A percentile compares a stretch with the other conserved stretches of the same genome.
These are phyloP conservation scores for Starmerella bombi DNA, from an alignment of 805 yeast genomes.

Conservation along the genomic window DNA sequence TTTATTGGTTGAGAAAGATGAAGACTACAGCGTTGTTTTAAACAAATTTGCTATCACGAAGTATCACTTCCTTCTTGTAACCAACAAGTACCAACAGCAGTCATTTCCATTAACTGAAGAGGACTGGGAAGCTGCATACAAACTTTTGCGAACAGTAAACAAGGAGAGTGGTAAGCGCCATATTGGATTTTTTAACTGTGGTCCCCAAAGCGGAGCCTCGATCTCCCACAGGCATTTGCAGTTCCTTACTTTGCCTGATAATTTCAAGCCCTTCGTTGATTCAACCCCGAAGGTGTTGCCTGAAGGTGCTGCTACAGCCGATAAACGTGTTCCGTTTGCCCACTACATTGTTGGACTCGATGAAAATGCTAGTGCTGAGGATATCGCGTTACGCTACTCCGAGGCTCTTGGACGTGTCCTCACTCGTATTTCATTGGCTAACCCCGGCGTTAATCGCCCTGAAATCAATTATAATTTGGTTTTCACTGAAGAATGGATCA, in stretches of 20 bases:
- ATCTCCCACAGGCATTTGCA: slow-evolving; percentile 90
- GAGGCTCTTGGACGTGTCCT: slow-evolving; percentile 36
- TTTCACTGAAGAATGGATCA: slow-evolving; percentile 71
- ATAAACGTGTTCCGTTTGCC: slow-evolving; percentile 56
- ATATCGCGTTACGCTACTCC: slow-evolving; percentile 47
- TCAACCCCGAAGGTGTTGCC: slow-evolving; percentile 33
- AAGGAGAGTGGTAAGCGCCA: slow-evolving; percentile 35
- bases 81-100: slow-evolving; percentile 63
- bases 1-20: slow-evolving; percentile 44
- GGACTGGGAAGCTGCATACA: slow-evolving; percentile 52
- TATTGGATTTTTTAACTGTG: slow-evolving; percentile 81
- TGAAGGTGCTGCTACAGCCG: slow-evolving; percentile 18
- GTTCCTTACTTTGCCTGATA: slow-evolving; percentile 55
- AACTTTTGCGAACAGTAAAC: slow-evolving; percentile 41
- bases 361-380: slow-evolving; percentile 29
- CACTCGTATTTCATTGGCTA: slow-evolving; percentile 50
- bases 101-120: slow-evolving; percentile 52
- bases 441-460: slow-evolving; percentile 27
- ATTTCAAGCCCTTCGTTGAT: slow-evolving; percentile 48
- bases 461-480: slow-evolving; percentile 61
- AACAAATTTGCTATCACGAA: slow-evolving; percentile 81
- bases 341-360: slow-evolving; percentile 66
- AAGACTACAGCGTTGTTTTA: slow-evolving; percentile 49
- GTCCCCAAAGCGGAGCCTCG: slow-evolving; percentile 84
- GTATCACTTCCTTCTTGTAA: slow-evolving; percentile 65